Base-by-base conservation (phyloP, 129 eudicot genomes). In the Glebionis coronaria region DNA sequence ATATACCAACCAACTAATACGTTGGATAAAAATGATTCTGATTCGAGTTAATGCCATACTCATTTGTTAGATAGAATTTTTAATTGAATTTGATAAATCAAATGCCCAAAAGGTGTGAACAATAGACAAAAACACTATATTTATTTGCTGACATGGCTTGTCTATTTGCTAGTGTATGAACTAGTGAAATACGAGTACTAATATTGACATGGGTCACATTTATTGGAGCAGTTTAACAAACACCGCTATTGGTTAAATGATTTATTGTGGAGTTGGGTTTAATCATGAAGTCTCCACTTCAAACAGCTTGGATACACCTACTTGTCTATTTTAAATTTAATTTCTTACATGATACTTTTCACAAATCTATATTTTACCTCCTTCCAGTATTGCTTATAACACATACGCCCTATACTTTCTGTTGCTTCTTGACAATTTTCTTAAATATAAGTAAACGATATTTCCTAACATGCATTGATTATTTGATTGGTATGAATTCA, bases 261-360 rank as follows among this genome's bases (percentile, higher is more conserved):
- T 68, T 68, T 18, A 18, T 59, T 60, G 47, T 71, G 70, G 56
- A 21, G 46, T 42, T 44, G 70, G 15, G 65, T 53, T 73, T 67
- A 73, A 73, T 73, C 71, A 73, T 63, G 57, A 58, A 52, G 65
- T 42, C 58, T 63, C 71, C 47, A 53, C 71, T 63, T 54, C 71
- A 42, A 45, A 63, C 78, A 73, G 78, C 71, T 73, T 42, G 65
- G 63, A 73, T 64, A 73, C 71, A 73, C 71, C 78, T 38, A 72
- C 76, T 63, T 53, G 38, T 15, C 18, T 19, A 42, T 63, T 23
- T 53, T 25, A 9, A 63, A 63, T 54, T 69, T 45, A 15, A 62
- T 12, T 9, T 72, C 77, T 16, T 19, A 38, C 63, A 13, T 58
- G 11, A 9, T 28, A 64, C 78, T 25, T 73, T 63, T 50, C 54